Conservation (phyloP, 1,139 yeast genomes). For the Scheffersomyces quercinus region DNA sequence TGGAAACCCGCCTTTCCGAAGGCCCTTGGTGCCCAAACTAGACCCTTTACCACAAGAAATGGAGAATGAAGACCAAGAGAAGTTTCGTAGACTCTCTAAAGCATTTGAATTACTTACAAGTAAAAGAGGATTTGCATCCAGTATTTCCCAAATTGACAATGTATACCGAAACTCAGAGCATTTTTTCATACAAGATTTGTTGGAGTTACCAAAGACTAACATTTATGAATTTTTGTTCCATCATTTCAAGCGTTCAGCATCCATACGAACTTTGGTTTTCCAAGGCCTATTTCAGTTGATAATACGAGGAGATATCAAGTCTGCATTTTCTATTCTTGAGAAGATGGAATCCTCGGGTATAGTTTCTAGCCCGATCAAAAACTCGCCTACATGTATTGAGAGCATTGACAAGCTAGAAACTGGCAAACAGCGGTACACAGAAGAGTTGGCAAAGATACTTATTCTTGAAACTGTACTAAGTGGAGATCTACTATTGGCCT, state of each 20-base stretch:
- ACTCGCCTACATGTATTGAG: neutral
- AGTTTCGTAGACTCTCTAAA: slow-evolving; percentile 15
- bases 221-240: slow-evolving; percentile 14
- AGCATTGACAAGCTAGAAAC: neutral
- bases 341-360: slow-evolving; percentile 5
- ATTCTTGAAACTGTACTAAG: slow-evolving; percentile 7
- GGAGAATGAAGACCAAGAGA: neutral
- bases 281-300: slow-evolving; percentile 17
- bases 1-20: no score
- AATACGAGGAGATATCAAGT: slow-evolving; percentile 7
- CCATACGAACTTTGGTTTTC: slow-evolving; percentile 21
- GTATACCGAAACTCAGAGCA: neutral
- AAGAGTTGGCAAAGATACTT: slow-evolving; percentile 7
- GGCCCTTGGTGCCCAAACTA: neutral
- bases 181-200: slow-evolving; percentile 20
- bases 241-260: slow-evolving; percentile 16
- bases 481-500: slow-evolving; percentile 28
- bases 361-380: neutral
- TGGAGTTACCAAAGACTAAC: slow-evolving; percentile 19
- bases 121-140: neutral
- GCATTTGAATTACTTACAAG: slow-evolving; percentile 15
- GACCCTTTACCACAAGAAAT: neutral
- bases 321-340: slow-evolving; percentile 5
- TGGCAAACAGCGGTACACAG: neutral
- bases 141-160: neutral